Evolutionary conservation across 306 rosid species (phyloP).

Genomic region (Cucumis melo): DNA sequence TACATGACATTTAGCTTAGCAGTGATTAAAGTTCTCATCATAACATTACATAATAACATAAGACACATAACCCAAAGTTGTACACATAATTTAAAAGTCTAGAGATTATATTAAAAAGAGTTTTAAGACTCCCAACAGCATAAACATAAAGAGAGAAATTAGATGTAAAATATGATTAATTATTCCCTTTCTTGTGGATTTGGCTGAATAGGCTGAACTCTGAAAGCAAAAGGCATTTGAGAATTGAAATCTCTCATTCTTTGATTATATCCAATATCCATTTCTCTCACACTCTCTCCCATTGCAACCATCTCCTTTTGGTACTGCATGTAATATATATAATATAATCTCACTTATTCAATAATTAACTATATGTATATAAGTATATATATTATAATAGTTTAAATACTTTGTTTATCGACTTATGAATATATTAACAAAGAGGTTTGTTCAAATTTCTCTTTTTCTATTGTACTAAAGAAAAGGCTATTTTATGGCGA

Average conservation of each 20-base stretch:
- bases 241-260: constrained; percentile 23
- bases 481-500: too few species aligned
- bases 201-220: constrained; percentile 59
- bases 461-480: too few species aligned
- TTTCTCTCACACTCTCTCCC: constrained; percentile 37
- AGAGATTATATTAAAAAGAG: neutral
- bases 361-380: too few species aligned
- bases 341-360: too few species aligned
- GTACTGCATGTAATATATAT: constrained; percentile 8
- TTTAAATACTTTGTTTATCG: too few species aligned
- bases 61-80: neutral
- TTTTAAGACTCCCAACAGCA: neutral
- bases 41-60: neutral
- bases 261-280: constrained; percentile 39
- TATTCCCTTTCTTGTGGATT: constrained; percentile 38
- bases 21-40: neutral
- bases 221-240: constrained; percentile 44
- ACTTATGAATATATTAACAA: too few species aligned
- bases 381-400: too few species aligned
- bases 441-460: too few species aligned
- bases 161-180: neutral
- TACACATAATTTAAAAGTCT: neutral
- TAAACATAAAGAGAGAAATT: neutral
- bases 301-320: constrained; percentile 39
- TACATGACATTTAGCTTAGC: too few species aligned